Conservation (phyloP, 2,329 filamentous ascomycete species). For the Macrophomina pseudophaseolina region DNA sequence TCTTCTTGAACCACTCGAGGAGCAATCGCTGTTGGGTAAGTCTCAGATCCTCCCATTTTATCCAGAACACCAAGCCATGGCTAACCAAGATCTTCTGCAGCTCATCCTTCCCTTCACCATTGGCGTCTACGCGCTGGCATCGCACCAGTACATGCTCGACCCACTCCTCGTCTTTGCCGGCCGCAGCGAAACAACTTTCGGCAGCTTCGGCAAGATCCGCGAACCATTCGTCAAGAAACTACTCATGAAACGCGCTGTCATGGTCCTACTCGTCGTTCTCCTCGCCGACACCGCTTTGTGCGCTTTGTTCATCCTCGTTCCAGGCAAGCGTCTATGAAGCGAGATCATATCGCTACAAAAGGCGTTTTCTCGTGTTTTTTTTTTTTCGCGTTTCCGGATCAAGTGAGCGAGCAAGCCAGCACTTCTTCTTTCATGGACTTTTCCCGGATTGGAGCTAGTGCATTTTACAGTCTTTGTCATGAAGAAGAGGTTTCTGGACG, state of each 20-base stretch:
- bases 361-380: neutral
- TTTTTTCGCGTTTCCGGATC: neutral
- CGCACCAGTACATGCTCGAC: slow-evolving; percentile 95
- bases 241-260: slow-evolving; percentile 79
- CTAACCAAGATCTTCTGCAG: slow-evolving; percentile 43
- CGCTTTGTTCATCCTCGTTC: slow-evolving; percentile 92
- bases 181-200: slow-evolving; percentile 94
- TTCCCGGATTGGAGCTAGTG: no score
- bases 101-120: slow-evolving; percentile 89
- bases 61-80: no score
- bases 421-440: no score
- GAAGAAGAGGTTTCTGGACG: no score
- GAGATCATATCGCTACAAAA: neutral
- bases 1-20: slow-evolving; percentile 82
- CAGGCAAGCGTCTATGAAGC: slow-evolving; percentile 76
- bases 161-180: slow-evolving; percentile 88
- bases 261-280: slow-evolving; percentile 77
- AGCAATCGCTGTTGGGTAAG: slow-evolving; percentile 82
- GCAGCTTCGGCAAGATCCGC: slow-evolving; percentile 84
- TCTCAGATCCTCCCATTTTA: slow-evolving; percentile 30
- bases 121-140: slow-evolving; percentile 84
- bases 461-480: no score
- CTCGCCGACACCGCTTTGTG: slow-evolving; percentile 82
- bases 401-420: no score
- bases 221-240: slow-evolving; percentile 91